Percentiles rank a stretch among this genome's conserved stretches.
Conservation (phyloP, 2,329 filamentous ascomycete species). For the Nectriaceae sp. region DNA sequence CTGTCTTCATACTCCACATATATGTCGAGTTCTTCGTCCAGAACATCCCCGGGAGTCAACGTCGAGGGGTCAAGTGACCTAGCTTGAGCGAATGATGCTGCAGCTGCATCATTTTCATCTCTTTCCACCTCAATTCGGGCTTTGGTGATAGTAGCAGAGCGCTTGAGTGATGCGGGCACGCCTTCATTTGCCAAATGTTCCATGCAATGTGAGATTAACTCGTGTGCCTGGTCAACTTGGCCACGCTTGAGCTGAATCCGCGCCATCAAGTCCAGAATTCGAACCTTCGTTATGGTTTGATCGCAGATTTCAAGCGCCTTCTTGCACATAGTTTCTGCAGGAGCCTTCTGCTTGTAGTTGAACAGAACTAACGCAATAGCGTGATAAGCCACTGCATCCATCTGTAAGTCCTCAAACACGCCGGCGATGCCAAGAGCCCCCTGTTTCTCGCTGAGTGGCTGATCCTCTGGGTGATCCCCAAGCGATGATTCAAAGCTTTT, state of each 20-base stretch:
- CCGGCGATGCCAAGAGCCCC: conserved; percentile 18
- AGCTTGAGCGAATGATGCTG: conserved; percentile 16
- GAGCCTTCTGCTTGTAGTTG: conserved; percentile 10
- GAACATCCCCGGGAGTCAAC: conserved; percentile 16
- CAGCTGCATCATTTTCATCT: conserved; percentile 11
- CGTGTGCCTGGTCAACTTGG: conserved; percentile 13
- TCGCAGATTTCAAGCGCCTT: conserved; percentile 15
- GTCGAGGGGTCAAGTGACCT: conserved; percentile 19
- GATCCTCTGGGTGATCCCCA: background rate
- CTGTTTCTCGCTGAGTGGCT: conserved; percentile 3
- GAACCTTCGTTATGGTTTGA: conserved; percentile 15
- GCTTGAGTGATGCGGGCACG: conserved; percentile 13
- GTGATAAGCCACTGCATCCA: conserved; percentile 17
- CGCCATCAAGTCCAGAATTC: conserved; percentile 16
- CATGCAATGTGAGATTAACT: conserved; percentile 5
- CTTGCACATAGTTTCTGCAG: conserved; percentile 18
- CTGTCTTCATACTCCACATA: conserved; percentile 14
- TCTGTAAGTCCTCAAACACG: conserved; percentile 21
- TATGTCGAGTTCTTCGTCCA: conserved; percentile 22
- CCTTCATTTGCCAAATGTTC: conserved; percentile 11
- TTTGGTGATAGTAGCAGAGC: conserved; percentile 17
- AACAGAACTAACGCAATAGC: conserved; percentile 22
- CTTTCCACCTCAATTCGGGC: conserved; percentile 17
- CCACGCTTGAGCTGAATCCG: conserved; percentile 13
- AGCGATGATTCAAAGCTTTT: conserved; percentile 12